phyloP scores from a whole-genome alignment of 2,329 filamentous ascomycete species.

The Colletotrichum somersetense region DNA sequence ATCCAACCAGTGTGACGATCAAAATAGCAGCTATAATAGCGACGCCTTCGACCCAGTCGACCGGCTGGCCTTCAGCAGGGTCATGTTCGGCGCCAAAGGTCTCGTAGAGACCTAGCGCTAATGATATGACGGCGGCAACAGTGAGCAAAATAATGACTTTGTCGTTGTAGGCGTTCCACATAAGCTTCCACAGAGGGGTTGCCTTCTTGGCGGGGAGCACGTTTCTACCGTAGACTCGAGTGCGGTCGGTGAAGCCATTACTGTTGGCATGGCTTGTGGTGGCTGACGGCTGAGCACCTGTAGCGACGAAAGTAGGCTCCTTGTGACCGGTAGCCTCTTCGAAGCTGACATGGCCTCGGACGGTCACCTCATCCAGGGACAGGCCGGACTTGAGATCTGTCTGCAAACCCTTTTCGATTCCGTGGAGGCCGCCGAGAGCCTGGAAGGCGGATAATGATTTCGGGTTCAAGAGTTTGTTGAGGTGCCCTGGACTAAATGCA shows the following conservation, averaged over 20 bases:
- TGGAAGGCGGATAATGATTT: conserved; percentile 79
- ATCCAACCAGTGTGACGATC: conserved; percentile 73
- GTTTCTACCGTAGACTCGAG: conserved; percentile 71
- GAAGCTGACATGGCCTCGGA: conserved; percentile 76
- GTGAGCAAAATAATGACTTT: conserved; percentile 76
- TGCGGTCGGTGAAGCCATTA: conserved; percentile 60
- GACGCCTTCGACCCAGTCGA: conserved; percentile 77
- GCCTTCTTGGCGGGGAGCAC: conserved; percentile 73
- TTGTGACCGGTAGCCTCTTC: conserved; percentile 68
- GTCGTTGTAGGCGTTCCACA: conserved; percentile 78
- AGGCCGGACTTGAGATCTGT: conserved; percentile 73
- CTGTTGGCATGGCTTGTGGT: conserved; percentile 22
- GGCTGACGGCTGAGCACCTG: conserved; percentile 23
- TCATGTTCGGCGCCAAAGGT: conserved; percentile 65
- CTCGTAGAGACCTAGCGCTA: conserved; percentile 76
- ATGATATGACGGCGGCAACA: conserved; percentile 73
- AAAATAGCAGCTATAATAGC: conserved; percentile 75
- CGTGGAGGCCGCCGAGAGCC: conserved; percentile 76
- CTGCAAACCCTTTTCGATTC: conserved; percentile 77
- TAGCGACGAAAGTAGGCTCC: conserved; percentile 25
- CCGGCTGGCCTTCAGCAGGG: conserved; percentile 55
- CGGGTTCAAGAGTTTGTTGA: conserved; percentile 81
- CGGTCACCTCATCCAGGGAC: conserved; percentile 73
- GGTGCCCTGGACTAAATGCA: conserved; percentile 78
- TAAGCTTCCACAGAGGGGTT: conserved; percentile 70